Percentiles rank a stretch among this genome's conserved stretches.
Evolutionary conservation across 1,284 basidiomycete genomes (phyloP).

Genomic region (Amylostereum chailletii): DNA sequence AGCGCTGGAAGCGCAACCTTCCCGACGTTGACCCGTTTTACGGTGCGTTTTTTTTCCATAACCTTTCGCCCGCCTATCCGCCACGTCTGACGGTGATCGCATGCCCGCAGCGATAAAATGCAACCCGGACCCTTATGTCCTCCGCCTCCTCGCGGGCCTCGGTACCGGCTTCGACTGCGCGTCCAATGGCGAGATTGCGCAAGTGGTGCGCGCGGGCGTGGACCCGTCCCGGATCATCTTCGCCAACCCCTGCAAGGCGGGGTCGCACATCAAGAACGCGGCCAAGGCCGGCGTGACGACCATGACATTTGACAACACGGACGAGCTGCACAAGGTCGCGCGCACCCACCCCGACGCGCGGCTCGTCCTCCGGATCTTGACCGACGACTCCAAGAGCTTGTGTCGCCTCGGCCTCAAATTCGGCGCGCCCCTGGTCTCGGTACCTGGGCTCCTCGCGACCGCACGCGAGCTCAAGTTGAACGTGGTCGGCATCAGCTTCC

Average conservation of each 20-base stretch:
- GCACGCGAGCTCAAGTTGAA: slow-evolving; percentile 78
- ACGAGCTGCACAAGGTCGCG: slow-evolving; percentile 95
- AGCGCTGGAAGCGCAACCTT: slow-evolving; percentile 76
- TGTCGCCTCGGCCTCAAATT: slow-evolving; percentile 96
- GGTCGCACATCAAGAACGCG: slow-evolving; percentile 87
- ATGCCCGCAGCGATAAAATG: slow-evolving; percentile 77
- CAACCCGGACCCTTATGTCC: slow-evolving; percentile 93
- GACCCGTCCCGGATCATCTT: slow-evolving; percentile 85
- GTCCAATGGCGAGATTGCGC: slow-evolving; percentile 90
- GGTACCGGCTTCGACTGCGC: slow-evolving; percentile 97
- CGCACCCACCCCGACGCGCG: slow-evolving; percentile 77
- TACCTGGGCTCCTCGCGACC: slow-evolving; percentile 73
- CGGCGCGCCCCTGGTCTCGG: slow-evolving; percentile 83
- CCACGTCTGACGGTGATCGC: not conserved
- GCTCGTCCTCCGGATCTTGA: slow-evolving; percentile 90
- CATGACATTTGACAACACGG: slow-evolving; percentile 98
- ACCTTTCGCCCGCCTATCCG: slow-evolving; percentile 10
- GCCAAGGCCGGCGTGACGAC: slow-evolving; percentile 72
- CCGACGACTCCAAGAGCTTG: slow-evolving; percentile 92
- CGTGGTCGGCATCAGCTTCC: slow-evolving; percentile 95
- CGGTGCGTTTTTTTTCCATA: slow-evolving; percentile 38
- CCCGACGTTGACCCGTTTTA: slow-evolving; percentile 91
- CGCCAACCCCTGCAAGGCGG: slow-evolving; percentile 98
- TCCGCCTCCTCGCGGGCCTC: slow-evolving; percentile 83
- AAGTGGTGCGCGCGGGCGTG: slow-evolving; percentile 72